Conservation (phyloP, 768 basidiomycete genomes). For the Lentinula sp. region DNA sequence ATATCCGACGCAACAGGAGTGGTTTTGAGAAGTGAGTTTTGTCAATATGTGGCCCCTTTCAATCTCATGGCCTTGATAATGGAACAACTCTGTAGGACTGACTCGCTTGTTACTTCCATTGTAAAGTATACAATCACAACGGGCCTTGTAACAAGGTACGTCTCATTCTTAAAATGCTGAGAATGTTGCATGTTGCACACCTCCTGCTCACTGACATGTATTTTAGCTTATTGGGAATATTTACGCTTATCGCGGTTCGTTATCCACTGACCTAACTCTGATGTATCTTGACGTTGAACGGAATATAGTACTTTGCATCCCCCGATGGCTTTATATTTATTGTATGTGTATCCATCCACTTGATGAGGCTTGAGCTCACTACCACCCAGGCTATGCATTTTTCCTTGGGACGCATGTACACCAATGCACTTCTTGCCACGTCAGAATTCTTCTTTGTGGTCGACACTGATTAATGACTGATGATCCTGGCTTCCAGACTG, state of each 20-base stretch:
- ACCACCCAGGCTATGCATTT: slow-evolving; percentile 17
- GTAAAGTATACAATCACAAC: slow-evolving; percentile 16
- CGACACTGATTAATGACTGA: not conserved
- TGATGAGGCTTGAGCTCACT: not conserved
- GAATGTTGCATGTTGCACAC: too few relatives aligned
- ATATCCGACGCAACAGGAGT: not conserved
- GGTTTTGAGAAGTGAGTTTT: not conserved
- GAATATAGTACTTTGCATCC: slow-evolving; percentile 11
- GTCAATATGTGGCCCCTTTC: too few relatives aligned
- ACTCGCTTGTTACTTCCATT: not conserved
- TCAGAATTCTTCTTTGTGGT: slow-evolving; percentile 1
- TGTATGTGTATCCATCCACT: slow-evolving; percentile 3
- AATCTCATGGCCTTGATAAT: not conserved
- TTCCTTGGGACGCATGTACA: slow-evolving; percentile 19
- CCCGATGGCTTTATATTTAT: slow-evolving; percentile 16
- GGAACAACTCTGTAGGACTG: not conserved
- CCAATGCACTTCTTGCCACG: slow-evolving; percentile 19
- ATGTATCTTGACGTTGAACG: not conserved
- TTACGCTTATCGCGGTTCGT: slow-evolving; percentile 9
- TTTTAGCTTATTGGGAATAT: slow-evolving; percentile 8
- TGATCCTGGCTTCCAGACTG: not conserved
- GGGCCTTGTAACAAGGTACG: slow-evolving; percentile 16
- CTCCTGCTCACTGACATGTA: too few relatives aligned
- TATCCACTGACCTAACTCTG: not conserved
- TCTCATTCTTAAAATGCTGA: not conserved